phyloP scores from a whole-genome alignment of 768 basidiomycete species.

The Albatrellus ellisii region DNA sequence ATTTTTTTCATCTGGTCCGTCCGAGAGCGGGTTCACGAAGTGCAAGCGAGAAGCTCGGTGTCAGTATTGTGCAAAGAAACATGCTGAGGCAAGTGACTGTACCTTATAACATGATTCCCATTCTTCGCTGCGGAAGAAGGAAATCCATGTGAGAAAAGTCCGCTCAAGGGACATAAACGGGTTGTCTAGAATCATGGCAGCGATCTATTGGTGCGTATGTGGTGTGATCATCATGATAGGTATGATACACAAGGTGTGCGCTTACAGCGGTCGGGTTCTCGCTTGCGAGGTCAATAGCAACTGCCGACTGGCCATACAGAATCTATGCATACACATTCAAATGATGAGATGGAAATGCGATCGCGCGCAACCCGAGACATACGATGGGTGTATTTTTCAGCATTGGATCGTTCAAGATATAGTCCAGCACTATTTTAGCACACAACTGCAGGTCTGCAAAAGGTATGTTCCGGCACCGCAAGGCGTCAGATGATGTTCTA shows the following conservation, averaged over 20 bases:
- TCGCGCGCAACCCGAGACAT: neutral
- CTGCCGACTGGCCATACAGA: conserved; percentile 77
- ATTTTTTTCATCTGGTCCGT: too few relatives aligned
- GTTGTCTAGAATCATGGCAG: conserved; percentile 82
- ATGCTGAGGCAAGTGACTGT: conserved; percentile 21
- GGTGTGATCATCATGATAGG: neutral
- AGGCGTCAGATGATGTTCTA: too few relatives aligned
- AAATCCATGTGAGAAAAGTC: conserved; percentile 53
- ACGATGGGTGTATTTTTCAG: conserved; percentile 61
- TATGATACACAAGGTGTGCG: conserved; percentile 1
- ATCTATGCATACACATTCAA: conserved; percentile 28
- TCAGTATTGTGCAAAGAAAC: conserved; percentile 15
- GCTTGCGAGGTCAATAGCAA: conserved; percentile 78
- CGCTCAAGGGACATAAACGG: conserved; percentile 79
- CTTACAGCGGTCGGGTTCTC: conserved; percentile 57
- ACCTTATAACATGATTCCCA: conserved; percentile 69
- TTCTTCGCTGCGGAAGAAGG: conserved; percentile 75
- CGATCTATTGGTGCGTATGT: conserved; percentile 33
- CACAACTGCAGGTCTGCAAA: conserved; percentile 65
- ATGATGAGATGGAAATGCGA: neutral
- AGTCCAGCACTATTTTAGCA: conserved; percentile 73
- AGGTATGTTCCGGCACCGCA: too few relatives aligned
- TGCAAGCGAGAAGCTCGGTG: too few relatives aligned
- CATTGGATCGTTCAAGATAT: conserved; percentile 46
- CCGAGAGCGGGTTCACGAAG: too few relatives aligned